Conservation (phyloP, 352 stramenopile species). For the Phytophthora palmivora region DNA sequence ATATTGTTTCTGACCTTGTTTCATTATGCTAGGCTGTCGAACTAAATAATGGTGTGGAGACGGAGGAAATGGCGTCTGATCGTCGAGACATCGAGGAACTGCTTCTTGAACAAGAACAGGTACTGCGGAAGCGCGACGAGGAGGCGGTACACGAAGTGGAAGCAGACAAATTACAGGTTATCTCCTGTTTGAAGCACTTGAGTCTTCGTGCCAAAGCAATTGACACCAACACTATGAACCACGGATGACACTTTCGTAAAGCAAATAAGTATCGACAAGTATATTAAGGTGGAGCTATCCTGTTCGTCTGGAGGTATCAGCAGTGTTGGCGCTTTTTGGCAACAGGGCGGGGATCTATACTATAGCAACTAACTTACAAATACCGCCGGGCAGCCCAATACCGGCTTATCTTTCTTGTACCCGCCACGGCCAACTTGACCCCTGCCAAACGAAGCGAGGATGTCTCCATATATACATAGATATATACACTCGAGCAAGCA, state of each 20-base stretch:
- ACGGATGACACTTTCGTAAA: slow-evolving; percentile 1
- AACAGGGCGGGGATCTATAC: slow-evolving; percentile 36
- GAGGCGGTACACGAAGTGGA: slow-evolving; percentile 47
- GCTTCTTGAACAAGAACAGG: slow-evolving; percentile 41
- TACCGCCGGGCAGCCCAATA: slow-evolving; percentile 12
- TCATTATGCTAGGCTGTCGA: slow-evolving; percentile 49
- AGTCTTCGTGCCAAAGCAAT: slow-evolving; percentile 56
- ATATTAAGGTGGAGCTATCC: slow-evolving; percentile 25
- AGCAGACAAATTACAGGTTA: slow-evolving; percentile 61
- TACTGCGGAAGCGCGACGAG: slow-evolving; percentile 52
- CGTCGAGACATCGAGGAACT: slow-evolving; percentile 54
- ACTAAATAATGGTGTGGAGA: slow-evolving; percentile 41
- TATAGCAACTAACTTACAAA: slow-evolving; percentile 58
- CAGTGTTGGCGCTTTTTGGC: background rate
- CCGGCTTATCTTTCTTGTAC: slow-evolving; percentile 33
- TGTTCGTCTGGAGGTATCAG: slow-evolving; percentile 7
- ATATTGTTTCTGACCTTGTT: background rate
- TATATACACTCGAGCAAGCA: slow-evolving; percentile 48
- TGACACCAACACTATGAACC: background rate
- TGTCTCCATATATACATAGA: slow-evolving; percentile 45
- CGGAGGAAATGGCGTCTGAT: slow-evolving; percentile 57
- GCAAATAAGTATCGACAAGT: slow-evolving; percentile 34
- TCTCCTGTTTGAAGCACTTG: slow-evolving; percentile 78
- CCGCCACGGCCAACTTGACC: slow-evolving; percentile 8
- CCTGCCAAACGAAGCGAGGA: slow-evolving; percentile 13